A percentile compares a stretch with the other conserved stretches of the same genome.
Evolutionary conservation across 106 monocot genomes (phyloP).

Genomic region (Allium cepa): DNA sequence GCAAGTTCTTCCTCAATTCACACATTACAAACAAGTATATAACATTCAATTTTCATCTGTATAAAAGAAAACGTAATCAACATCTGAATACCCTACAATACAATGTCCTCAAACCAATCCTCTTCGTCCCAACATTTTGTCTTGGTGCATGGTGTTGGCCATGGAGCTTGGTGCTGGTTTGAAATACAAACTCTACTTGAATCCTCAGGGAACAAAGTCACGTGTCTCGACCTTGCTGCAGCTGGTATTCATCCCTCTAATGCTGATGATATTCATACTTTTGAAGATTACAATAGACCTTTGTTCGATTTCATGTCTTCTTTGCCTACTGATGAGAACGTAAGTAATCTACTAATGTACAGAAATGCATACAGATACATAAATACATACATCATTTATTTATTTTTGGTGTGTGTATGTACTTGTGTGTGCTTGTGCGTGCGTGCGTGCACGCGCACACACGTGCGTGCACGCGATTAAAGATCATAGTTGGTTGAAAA

Average conservation of each 20-base stretch:
- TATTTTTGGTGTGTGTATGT: too few relatives aligned
- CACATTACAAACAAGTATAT: too few relatives aligned
- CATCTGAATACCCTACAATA: too few relatives aligned
- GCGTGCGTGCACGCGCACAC: too few relatives aligned
- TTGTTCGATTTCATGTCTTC: slow-evolving; percentile 29
- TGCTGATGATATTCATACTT: slow-evolving; percentile 13
- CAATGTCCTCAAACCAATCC: background rate
- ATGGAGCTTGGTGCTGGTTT: slow-evolving; percentile 60
- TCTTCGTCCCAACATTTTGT: slow-evolving; percentile 21
- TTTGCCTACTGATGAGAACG: slow-evolving; percentile 26
- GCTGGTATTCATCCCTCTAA: slow-evolving; percentile 25
- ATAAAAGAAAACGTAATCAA: too few relatives aligned
- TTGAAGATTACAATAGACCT: slow-evolving; percentile 37
- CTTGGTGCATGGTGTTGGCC: slow-evolving; percentile 39
- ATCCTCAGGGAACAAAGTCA: slow-evolving; percentile 21
- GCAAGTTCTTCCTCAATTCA: too few relatives aligned
- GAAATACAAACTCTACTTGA: slow-evolving; percentile 23
- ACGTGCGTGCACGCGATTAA: too few relatives aligned
- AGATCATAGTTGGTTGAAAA: too few relatives aligned
- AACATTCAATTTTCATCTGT: too few relatives aligned
- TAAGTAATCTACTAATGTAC: background rate
- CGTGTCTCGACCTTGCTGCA: slow-evolving; percentile 36
- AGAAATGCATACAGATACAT: too few relatives aligned
- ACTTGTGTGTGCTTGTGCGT: too few relatives aligned
- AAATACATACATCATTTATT: too few relatives aligned